Conservation (phyloP, 225 moss, liverwort and hornwort species). For the Anthoceros angustus region DNA sequence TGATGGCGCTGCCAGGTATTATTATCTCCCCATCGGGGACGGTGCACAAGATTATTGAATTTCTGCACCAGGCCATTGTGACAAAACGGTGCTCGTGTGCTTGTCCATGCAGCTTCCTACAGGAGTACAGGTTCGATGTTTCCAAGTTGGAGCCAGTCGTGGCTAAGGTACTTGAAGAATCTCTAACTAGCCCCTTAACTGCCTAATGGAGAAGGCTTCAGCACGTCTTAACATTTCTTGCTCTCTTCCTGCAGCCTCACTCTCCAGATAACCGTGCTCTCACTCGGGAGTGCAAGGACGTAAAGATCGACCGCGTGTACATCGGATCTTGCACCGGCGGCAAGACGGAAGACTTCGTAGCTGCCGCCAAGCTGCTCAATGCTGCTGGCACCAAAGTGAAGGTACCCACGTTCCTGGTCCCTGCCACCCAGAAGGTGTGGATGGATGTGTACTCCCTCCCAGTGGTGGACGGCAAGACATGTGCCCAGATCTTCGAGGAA, state of each 20-base stretch:
- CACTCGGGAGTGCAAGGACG: constrained; percentile 76
- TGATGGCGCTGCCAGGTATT: constrained; percentile 69
- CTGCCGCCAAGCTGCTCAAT: constrained; percentile 74
- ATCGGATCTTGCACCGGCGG: constrained; percentile 98
- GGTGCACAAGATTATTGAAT: neutral
- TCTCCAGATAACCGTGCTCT: constrained; percentile 88
- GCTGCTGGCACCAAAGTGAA: constrained; percentile 59
- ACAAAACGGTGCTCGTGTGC: neutral
- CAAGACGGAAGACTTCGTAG: constrained; percentile 97
- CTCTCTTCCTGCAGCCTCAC: constrained; percentile 52
- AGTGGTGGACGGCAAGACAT: constrained; percentile 70
- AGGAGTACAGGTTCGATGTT: constrained; percentile 86
- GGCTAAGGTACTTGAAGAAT: constrained; percentile 48
- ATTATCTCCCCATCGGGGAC: neutral
- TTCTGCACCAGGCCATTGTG: neutral
- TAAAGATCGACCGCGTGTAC: constrained; percentile 85
- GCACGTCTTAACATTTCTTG: neutral
- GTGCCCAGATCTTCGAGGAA: constrained; percentile 71
- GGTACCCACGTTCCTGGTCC: constrained; percentile 92
- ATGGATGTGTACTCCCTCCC: constrained; percentile 78
- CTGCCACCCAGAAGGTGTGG: constrained; percentile 98
- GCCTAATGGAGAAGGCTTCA: neutral
- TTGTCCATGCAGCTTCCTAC: constrained; percentile 37
- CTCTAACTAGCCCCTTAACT: neutral
- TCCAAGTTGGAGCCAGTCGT: constrained; percentile 89